These are phyloP conservation scores for Symbiodinium natans DNA, from an alignment of 73 alveolate genomes.

Conservation along the genomic window DNA sequence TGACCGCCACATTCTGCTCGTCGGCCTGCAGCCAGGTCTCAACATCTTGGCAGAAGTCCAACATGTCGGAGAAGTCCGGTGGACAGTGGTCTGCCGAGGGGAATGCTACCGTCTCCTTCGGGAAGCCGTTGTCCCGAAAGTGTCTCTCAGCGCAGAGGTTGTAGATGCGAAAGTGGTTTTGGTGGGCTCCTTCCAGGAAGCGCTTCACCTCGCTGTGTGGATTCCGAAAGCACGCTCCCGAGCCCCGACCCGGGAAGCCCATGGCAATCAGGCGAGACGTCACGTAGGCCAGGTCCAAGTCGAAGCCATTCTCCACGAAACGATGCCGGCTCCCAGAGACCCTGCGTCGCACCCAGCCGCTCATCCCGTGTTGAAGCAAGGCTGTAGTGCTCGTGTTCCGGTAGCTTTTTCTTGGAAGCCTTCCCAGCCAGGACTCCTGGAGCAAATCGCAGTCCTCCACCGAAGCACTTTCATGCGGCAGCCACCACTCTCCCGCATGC, in stretches of 20 bases:
- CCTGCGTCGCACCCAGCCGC: background rate
- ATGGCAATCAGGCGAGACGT: slow-evolving; percentile 51
- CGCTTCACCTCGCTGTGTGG: slow-evolving; percentile 77
- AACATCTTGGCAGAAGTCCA: slow-evolving; percentile 43
- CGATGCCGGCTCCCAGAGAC: slow-evolving; percentile 8
- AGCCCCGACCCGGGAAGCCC: slow-evolving; percentile 76
- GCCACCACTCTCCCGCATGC: slow-evolving; percentile 12
- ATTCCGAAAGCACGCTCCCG: slow-evolving; percentile 85
- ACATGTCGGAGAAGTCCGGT: slow-evolving; percentile 48
- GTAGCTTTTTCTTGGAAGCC: background rate
- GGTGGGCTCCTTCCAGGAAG: slow-evolving; percentile 63
- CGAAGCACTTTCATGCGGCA: background rate
- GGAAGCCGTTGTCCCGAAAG: slow-evolving; percentile 74
- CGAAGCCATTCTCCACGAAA: slow-evolving; percentile 41
- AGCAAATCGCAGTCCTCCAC: slow-evolving; percentile 8
- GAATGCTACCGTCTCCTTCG: slow-evolving; percentile 28
- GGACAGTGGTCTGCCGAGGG: slow-evolving; percentile 78
- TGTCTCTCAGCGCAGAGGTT: slow-evolving; percentile 71
- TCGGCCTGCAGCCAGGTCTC: slow-evolving; percentile 91
- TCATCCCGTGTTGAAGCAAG: background rate
- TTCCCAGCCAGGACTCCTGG: background rate
- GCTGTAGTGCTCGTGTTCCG: background rate
- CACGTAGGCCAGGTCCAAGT: slow-evolving; percentile 72
- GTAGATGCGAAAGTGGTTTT: slow-evolving; percentile 64
- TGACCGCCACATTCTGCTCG: slow-evolving; percentile 60